Base-by-base conservation (phyloP, 2,329 filamentous ascomycete genomes). In the Colletotrichum truncatum region DNA sequence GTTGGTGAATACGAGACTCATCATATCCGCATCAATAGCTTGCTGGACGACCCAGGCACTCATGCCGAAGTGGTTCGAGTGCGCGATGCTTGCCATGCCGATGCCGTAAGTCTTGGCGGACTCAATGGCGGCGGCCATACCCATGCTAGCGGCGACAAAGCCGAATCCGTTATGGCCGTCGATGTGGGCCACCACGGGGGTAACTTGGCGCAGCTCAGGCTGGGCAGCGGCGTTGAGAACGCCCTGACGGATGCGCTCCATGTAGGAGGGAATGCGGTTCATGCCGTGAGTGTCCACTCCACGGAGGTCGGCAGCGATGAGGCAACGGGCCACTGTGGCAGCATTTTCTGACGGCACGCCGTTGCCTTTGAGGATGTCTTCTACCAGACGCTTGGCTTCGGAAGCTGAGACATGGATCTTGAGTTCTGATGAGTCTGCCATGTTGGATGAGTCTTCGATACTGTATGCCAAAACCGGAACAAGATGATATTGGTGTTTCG, bases 41-140 rank as follows among this genome's bases (percentile, higher is more conserved):
- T 93, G 89, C 74, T 93, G 90, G 10, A 94, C 91, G 0, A 94
- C 74, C 91, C 92, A 95, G 0, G 93, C 92, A 4, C 86, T 86
- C 92, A 96, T 96, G 57, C 93, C 93, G 71, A 92, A 94, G 75
- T 95, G 92, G 71, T 95, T 95, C 39, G 89, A 92, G 76, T 91
- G 90, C 75, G 89, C 91, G 72, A 95, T 82, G 63, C 86, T 88
- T 0, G 91, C 90, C 85, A 96, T 89, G 25, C 92, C 93, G 67
- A 95, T 92, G 11, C 92, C 92, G 71, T 84, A 88, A 2, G 78
- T 74, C 23, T 81, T 77, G 0, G 92, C 92, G 77, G 91, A 89
- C 9, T 86, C 82, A 46, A 94, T 87, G 1, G 92, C 92, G 0
- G 84, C 82, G 1, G 76, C 75, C 89, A 95, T 94, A 25, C 85